Percentiles rank a stretch among this genome's conserved stretches.
Conservation (phyloP, 441 rosid species). For the Pelargonium cotyledonis region DNA sequence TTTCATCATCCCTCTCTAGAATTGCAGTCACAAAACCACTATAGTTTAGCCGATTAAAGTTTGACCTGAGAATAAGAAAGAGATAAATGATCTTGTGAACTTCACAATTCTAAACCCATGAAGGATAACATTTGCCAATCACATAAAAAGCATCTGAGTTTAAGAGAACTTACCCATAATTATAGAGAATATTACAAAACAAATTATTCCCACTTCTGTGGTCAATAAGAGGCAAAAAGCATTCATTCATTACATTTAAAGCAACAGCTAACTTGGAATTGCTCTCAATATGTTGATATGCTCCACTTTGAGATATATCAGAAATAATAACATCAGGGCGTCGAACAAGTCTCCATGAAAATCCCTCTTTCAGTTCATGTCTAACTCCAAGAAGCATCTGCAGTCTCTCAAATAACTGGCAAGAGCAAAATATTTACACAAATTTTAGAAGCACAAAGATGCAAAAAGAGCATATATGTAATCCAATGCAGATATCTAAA, state of each 20-base stretch:
- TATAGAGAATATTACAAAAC: slow-evolving; percentile 78
- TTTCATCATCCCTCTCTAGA: slow-evolving; percentile 86
- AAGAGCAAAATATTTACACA: slow-evolving; percentile 4
- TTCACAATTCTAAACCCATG: too few relatives aligned
- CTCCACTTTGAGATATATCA: slow-evolving; percentile 44
- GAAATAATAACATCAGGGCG: slow-evolving; percentile 48
- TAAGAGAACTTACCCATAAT: slow-evolving; percentile 46
- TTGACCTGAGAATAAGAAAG: slow-evolving; percentile 50
- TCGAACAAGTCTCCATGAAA: slow-evolving; percentile 70
- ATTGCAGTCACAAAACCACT: slow-evolving; percentile 66
- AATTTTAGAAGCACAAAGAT: slow-evolving; percentile 1
- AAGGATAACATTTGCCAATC: too few relatives aligned
- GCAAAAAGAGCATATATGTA: not conserved
- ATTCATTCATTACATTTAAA: slow-evolving; percentile 79
- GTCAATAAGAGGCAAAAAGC: slow-evolving; percentile 80
- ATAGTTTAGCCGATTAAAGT: slow-evolving; percentile 67
- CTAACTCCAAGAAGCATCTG: slow-evolving; percentile 69
- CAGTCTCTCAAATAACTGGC: slow-evolving; percentile 54
- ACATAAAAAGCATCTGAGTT: too few relatives aligned
- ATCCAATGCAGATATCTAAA: not conserved
- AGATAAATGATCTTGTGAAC: slow-evolving; percentile 6
- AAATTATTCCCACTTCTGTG: slow-evolving; percentile 80
- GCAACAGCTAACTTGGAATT: slow-evolving; percentile 93
- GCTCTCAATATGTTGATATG: slow-evolving; percentile 52
- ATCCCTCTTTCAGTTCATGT: slow-evolving; percentile 74